These are phyloP conservation scores for Solanum chiquidenum DNA, from an alignment of 257 asterid genomes.

Conservation along the genomic window DNA sequence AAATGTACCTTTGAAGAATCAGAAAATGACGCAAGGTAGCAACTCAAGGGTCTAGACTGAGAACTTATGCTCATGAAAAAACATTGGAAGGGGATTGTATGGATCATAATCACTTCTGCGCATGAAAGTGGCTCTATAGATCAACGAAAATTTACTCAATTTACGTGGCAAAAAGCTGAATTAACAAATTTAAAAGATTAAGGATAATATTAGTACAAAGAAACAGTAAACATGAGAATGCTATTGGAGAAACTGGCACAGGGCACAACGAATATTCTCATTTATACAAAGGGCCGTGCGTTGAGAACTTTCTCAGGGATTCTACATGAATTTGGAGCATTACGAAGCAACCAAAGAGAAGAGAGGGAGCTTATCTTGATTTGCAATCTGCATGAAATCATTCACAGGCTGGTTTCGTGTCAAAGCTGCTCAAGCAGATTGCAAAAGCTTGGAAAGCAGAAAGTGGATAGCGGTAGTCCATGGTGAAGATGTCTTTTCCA, in stretches of 20 bases:
- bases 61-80: neutral
- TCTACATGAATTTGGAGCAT: neutral
- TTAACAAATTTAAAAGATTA: neutral
- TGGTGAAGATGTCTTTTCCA: neutral
- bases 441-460: conserved; percentile 90
- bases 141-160: neutral
- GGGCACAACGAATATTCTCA: conserved; percentile 12
- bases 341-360: neutral
- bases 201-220: neutral
- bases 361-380: conserved; percentile 10
- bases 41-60: neutral
- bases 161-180: neutral
- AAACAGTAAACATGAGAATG: neutral
- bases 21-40: neutral
- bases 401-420: conserved; percentile 90
- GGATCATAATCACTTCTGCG: neutral
- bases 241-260: neutral
- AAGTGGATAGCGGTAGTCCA: neutral
- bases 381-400: conserved; percentile 25
- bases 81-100: neutral
- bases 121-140: neutral
- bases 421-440: conserved; percentile 95
- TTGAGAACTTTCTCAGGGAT: neutral
- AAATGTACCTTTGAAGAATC: neutral
- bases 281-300: neutral